phyloP scores from a whole-genome alignment of 352 stramenopile species.

The Phytophthora europaea region DNA sequence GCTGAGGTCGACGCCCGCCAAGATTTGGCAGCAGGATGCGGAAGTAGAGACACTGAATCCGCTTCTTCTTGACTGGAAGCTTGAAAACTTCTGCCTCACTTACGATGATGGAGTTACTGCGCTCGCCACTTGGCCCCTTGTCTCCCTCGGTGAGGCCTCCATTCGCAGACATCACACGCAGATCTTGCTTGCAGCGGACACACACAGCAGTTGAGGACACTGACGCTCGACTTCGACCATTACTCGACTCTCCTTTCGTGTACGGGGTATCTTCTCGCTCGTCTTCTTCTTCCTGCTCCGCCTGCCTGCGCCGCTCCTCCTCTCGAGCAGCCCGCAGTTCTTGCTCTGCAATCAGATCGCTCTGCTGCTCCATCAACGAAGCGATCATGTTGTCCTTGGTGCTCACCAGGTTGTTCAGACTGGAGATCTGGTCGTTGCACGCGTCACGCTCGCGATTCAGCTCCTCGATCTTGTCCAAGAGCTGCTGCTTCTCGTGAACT shows the following conservation, averaged over 20 bases:
- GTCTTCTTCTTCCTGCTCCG: constrained; percentile 53
- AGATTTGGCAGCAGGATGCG: constrained; percentile 93
- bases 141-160: constrained; percentile 30
- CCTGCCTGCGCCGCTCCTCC: constrained; percentile 52
- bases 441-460: constrained; percentile 40
- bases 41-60: constrained; percentile 90
- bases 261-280: constrained; percentile 43
- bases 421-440: constrained; percentile 54
- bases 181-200: constrained; percentile 68
- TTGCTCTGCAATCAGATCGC: constrained; percentile 70
- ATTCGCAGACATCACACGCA: constrained; percentile 48
- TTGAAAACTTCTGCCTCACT: constrained; percentile 24
- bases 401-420: constrained; percentile 48
- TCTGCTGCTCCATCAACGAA: constrained; percentile 80
- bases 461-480: constrained; percentile 53
- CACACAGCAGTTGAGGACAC: constrained; percentile 44
- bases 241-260: not conserved
- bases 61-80: constrained; percentile 44
- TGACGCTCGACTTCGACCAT: not conserved
- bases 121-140: constrained; percentile 1
- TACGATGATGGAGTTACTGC: not conserved
- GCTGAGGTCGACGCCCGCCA: constrained; percentile 77
- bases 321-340: constrained; percentile 65
- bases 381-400: constrained; percentile 78
- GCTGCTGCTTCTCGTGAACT: constrained; percentile 56